Conservation (phyloP, 2,329 filamentous ascomycete genomes). For the Paracoccidioides brasiliensis region DNA sequence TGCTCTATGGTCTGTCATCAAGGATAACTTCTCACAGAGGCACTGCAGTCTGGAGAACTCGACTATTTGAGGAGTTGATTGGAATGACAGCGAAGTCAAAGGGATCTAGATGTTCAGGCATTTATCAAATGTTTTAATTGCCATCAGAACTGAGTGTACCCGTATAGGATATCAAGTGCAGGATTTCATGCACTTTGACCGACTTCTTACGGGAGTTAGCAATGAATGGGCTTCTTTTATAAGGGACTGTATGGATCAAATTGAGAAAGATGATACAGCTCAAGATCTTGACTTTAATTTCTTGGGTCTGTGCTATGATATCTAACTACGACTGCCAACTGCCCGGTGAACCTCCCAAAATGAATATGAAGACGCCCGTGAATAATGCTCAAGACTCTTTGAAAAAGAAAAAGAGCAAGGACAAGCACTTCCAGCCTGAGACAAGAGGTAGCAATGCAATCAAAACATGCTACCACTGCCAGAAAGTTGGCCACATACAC, state of each 20-base stretch:
- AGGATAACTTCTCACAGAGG: background rate
- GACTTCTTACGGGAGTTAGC: background rate
- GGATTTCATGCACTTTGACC: background rate
- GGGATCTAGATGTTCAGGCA: background rate
- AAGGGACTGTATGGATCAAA: background rate
- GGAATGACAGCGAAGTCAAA: background rate
- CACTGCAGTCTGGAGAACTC: background rate
- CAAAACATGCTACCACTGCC: background rate
- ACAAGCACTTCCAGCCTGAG: background rate
- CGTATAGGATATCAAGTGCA: background rate
- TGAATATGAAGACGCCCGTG: background rate
- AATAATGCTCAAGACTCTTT: background rate
- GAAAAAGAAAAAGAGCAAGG: background rate
- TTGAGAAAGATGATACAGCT: background rate
- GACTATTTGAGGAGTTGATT: background rate
- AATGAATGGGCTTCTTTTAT: background rate
- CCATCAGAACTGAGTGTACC: background rate
- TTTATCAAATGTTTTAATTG: background rate
- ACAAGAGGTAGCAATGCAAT: background rate
- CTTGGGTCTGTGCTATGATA: background rate
- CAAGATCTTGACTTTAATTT: background rate
- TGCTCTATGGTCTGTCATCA: background rate
- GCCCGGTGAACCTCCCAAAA: background rate
- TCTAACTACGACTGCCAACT: background rate
- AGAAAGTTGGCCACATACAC: background rate